phyloP scores from a whole-genome alignment of 2,329 filamentous ascomycete species.

The Botrytis porri region DNA sequence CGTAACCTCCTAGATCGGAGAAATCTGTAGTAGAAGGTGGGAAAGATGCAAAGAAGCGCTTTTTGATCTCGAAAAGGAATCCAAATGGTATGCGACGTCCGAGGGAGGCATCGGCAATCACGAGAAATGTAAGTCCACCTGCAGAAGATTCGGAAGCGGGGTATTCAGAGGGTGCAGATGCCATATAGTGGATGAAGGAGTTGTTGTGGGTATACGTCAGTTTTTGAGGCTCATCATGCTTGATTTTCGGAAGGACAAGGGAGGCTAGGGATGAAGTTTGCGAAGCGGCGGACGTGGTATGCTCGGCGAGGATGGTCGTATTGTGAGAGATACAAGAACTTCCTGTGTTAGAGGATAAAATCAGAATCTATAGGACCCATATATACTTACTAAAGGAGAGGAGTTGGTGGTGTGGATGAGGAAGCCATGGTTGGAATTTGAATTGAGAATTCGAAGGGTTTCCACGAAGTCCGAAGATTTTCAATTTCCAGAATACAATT shows the following conservation, averaged over 20 bases:
- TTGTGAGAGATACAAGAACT: slow-evolving; percentile 94
- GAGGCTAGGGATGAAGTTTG: slow-evolving; percentile 85
- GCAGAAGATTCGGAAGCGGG: slow-evolving; percentile 54
- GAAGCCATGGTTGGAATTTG: slow-evolving; percentile 57
- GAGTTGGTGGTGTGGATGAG: slow-evolving; percentile 64
- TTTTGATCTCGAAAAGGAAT: slow-evolving; percentile 86
- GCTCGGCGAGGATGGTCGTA: slow-evolving; percentile 88
- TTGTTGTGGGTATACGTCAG: slow-evolving; percentile 90
- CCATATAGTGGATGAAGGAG: slow-evolving; percentile 93
- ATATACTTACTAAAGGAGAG: slow-evolving; percentile 65
- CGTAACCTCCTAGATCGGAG: slow-evolving; percentile 77
- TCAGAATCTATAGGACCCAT: background rate
- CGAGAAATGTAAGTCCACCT: slow-evolving; percentile 86
- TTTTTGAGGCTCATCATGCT: slow-evolving; percentile 76
- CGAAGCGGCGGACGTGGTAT: slow-evolving; percentile 79
- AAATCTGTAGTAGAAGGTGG: slow-evolving; percentile 68
- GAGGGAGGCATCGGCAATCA: slow-evolving; percentile 76
- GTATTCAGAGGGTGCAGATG: slow-evolving; percentile 72
- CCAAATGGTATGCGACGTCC: slow-evolving; percentile 89
- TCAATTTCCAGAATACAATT: background rate
- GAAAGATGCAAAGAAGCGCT: slow-evolving; percentile 75
- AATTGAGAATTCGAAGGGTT: background rate
- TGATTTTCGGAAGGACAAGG: slow-evolving; percentile 92
- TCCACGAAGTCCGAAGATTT: background rate
- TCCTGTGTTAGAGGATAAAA: slow-evolving; percentile 19